Conservation (phyloP, 192 early-diverging fungal species). For the Coemansia asiatica region DNA sequence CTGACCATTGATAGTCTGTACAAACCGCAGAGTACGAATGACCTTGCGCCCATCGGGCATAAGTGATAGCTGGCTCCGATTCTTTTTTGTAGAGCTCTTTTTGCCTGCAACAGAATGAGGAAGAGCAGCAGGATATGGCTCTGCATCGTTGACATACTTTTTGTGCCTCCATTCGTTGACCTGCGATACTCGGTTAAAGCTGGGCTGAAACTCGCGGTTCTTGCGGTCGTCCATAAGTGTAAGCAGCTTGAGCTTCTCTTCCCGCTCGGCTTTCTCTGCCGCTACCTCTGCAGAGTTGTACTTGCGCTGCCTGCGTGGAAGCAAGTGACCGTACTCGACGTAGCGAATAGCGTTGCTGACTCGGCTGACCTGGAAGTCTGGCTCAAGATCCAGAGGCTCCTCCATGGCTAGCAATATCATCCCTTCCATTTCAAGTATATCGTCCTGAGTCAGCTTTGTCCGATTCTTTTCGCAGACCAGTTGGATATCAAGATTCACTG, state of each 20-base stretch:
- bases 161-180: constrained; percentile 70
- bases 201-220: constrained; percentile 62
- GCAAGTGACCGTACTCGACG: constrained; percentile 54
- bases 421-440: constrained; percentile 65
- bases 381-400: constrained; percentile 67
- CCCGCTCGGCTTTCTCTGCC: constrained; percentile 65
- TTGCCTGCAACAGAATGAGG: constrained; percentile 23
- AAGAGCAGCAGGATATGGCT: constrained; percentile 45
- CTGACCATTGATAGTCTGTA: constrained; percentile 49
- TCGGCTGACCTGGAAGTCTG: constrained; percentile 66
- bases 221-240: constrained; percentile 65
- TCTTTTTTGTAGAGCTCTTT: constrained; percentile 37
- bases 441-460: constrained; percentile 53
- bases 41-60: constrained; percentile 63
- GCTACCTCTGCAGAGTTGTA: constrained; percentile 72
- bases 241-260: constrained; percentile 68
- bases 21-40: constrained; percentile 72
- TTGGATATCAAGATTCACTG: constrained; percentile 37
- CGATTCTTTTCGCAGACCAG: constrained; percentile 43
- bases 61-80: constrained; percentile 39
- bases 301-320: constrained; percentile 62
- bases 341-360: constrained; percentile 68
- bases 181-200: constrained; percentile 68
- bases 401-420: constrained; percentile 67
- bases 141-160: constrained; percentile 57